Percentiles rank a stretch among this genome's conserved stretches.
phyloP scores from a whole-genome alignment of 352 stramenopile species.

The Peronospora destructor region DNA sequence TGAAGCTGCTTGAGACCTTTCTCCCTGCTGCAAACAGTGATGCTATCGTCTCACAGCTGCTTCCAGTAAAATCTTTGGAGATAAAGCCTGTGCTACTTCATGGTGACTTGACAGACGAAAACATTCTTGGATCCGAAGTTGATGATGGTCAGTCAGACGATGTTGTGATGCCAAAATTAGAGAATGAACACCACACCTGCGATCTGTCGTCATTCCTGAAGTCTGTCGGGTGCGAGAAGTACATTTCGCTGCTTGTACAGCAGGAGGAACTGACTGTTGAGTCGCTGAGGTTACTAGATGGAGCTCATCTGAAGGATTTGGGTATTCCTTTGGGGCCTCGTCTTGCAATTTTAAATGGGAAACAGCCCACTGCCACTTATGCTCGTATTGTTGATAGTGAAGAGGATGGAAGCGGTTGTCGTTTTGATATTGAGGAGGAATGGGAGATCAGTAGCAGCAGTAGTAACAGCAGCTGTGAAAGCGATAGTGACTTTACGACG shows the following conservation, averaged over 20 bases:
- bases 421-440: constrained; percentile 30
- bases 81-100: constrained; percentile 59
- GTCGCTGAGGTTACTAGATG: constrained; percentile 37
- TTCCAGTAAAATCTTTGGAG: constrained; percentile 28
- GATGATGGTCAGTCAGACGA: constrained; percentile 2
- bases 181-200: constrained; percentile 3
- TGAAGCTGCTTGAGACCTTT: constrained; percentile 56
- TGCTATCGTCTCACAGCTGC: constrained; percentile 29
- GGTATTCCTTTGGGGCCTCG: constrained; percentile 55
- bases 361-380: constrained; percentile 1
- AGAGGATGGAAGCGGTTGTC: constrained; percentile 17
- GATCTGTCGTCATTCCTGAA: constrained; percentile 34
- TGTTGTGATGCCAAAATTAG: constrained; percentile 9
- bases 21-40: constrained; percentile 30
- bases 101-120: constrained; percentile 81
- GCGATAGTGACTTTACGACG: constrained; percentile 32
- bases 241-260: constrained; percentile 41
- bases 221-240: constrained; percentile 47
- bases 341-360: constrained; percentile 43
- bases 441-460: constrained; percentile 52
- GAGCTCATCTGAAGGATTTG: constrained; percentile 48
- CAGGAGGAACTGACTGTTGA: constrained; percentile 51
- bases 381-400: constrained; percentile 25
- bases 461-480: constrained; percentile 39
- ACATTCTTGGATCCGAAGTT: constrained; percentile 53